These are phyloP conservation scores for Lasiodiplodia sp. DNA, from an alignment of 2,329 filamentous ascomycete genomes.

Conservation along the genomic window DNA sequence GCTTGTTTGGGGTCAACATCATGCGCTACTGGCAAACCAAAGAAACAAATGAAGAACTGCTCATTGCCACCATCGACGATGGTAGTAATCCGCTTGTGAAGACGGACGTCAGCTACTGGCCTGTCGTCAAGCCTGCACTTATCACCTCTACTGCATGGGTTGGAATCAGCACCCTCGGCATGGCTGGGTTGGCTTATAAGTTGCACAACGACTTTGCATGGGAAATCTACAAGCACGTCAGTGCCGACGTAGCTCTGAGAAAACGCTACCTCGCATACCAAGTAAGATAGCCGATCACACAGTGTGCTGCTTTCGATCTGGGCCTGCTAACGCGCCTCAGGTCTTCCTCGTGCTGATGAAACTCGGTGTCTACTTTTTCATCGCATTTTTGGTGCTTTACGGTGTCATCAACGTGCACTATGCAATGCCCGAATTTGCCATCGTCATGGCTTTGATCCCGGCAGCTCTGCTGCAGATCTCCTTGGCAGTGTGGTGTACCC, in stretches of 20 bases:
- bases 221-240: conserved; percentile 36
- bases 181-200: conserved; percentile 29
- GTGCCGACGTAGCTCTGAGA: conserved; percentile 31
- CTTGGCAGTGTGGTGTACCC: conserved; percentile 32
- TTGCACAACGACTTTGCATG: conserved; percentile 35
- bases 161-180: conserved; percentile 29
- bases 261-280: conserved; percentile 34
- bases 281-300: conserved; percentile 17
- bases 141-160: conserved; percentile 17
- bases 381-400: conserved; percentile 38
- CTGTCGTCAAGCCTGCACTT: conserved; percentile 24
- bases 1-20: conserved; percentile 34
- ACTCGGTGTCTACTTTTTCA: conserved; percentile 35
- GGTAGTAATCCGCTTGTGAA: conserved; percentile 33
- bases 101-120: conserved; percentile 29
- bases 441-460: conserved; percentile 38
- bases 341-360: conserved; percentile 36
- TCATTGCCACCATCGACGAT: neutral
- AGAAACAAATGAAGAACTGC: neutral
- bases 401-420: conserved; percentile 37
- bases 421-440: conserved; percentile 35
- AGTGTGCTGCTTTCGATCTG: neutral
- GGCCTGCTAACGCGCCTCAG: conserved; percentile 21
- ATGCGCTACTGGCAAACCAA: conserved; percentile 32
- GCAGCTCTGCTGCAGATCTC: conserved; percentile 32